Evolutionary conservation across 2,329 filamentous ascomycete genomes (phyloP).

Genomic region (Penicillium concentricum): DNA sequence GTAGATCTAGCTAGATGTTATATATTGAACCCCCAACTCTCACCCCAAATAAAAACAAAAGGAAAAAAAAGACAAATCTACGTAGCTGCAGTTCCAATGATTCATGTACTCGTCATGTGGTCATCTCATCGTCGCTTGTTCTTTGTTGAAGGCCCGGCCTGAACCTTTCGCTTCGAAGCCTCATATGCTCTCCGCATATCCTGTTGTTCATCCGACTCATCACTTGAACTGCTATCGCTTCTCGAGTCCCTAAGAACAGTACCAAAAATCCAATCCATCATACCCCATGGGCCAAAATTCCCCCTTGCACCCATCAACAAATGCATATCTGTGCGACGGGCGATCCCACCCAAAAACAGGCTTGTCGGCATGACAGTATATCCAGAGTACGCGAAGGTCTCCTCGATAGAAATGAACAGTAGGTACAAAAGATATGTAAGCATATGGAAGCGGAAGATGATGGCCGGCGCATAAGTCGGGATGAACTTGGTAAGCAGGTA

Average conservation of each 20-base stretch:
- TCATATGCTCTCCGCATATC: conserved; percentile 31
- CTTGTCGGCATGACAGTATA: conserved; percentile 59
- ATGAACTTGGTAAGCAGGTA: conserved; percentile 57
- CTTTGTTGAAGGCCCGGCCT: conserved; percentile 12
- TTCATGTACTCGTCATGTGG: not conserved
- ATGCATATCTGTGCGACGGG: conserved; percentile 57
- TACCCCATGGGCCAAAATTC: conserved; percentile 48
- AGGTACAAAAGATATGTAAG: conserved; percentile 59
- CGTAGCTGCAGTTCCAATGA: not conserved
- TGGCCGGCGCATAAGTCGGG: conserved; percentile 57
- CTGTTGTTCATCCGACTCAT: conserved; percentile 34
- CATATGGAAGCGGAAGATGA: conserved; percentile 60
- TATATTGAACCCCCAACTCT: not conserved
- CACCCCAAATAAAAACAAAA: not conserved
- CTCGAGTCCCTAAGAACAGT: conserved; percentile 42
- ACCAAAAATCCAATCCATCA: conserved; percentile 47
- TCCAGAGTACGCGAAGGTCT: conserved; percentile 60
- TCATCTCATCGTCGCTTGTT: conserved; percentile 6
- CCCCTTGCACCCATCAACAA: conserved; percentile 48
- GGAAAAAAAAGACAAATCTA: not conserved
- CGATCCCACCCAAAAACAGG: conserved; percentile 59
- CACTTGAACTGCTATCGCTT: conserved; percentile 51
- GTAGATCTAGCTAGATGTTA: not conserved
- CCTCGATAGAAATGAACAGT: conserved; percentile 56
- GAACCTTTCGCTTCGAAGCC: conserved; percentile 30